phyloP scores from a whole-genome alignment of 2,329 filamentous ascomycete genomes.

The Aspergillus sp. region DNA sequence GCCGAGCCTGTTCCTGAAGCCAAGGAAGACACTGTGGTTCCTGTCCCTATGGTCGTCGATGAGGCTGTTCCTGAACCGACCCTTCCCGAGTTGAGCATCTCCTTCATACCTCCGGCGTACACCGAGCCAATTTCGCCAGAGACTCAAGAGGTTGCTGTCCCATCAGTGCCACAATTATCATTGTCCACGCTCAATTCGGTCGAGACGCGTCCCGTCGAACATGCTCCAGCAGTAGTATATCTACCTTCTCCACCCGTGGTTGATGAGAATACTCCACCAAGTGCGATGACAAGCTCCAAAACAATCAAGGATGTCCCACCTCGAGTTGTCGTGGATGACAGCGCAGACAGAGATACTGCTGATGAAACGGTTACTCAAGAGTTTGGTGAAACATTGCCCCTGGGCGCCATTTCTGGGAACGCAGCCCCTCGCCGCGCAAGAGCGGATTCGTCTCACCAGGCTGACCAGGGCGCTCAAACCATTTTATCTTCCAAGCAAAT shows the following conservation, averaged over 20 bases:
- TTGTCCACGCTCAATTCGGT: slow-evolving; percentile 47
- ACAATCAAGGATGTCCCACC: slow-evolving; percentile 32
- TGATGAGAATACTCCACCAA: slow-evolving; percentile 25
- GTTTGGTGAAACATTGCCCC: slow-evolving; percentile 47
- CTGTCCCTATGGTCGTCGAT: background rate
- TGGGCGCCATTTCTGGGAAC: slow-evolving; percentile 66
- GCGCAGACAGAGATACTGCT: slow-evolving; percentile 57
- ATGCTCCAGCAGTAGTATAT: slow-evolving; percentile 28
- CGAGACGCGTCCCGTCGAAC: slow-evolving; percentile 46
- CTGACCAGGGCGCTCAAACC: slow-evolving; percentile 79
- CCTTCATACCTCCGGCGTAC: slow-evolving; percentile 25
- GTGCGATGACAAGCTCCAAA: slow-evolving; percentile 20
- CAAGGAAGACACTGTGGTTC: slow-evolving; percentile 14
- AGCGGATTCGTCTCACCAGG: slow-evolving; percentile 44
- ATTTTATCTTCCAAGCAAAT: slow-evolving; percentile 78
- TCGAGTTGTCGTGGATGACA: slow-evolving; percentile 63
- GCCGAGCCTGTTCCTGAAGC: slow-evolving; percentile 21
- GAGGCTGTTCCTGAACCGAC: slow-evolving; percentile 16
- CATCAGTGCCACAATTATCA: slow-evolving; percentile 32
- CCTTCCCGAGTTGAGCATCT: slow-evolving; percentile 27
- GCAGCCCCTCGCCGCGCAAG: slow-evolving; percentile 32
- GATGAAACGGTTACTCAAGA: slow-evolving; percentile 33
- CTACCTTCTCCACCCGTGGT: slow-evolving; percentile 19
- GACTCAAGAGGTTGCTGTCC: slow-evolving; percentile 21
- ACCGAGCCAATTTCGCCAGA: slow-evolving; percentile 35